Base-by-base conservation (phyloP, 352 stramenopile genomes). In the Phytophthora litchii region DNA sequence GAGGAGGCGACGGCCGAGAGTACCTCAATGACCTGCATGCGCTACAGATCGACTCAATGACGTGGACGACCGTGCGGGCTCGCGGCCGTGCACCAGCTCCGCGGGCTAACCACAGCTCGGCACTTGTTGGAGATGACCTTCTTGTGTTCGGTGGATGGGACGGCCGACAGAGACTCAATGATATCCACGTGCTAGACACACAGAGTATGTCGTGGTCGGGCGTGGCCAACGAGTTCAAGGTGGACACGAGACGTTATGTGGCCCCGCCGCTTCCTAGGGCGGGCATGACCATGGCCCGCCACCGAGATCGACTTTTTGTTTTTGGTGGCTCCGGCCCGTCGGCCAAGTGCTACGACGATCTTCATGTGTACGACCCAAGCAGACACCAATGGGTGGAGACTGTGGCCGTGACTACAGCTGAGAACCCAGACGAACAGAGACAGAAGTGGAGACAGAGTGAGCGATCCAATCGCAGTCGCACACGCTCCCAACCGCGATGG, bases 1-100 rank as follows among this genome's bases (percentile, higher is more conserved):
- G 95, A 20, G 94, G 95, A 34, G 94, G 95, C 20, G 94, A 98
- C 58, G 93, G 92, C 11, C 78, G 91, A 23, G 93, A 98, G 69
- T 99, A 98, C 69, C 71, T 98, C 3, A 98, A 98, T 59, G 95
- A 99, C 70, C 76, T 99, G 32, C 94, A 99, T 65, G 89, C 91
- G 16, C 74, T 98, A 4, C 65, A 97, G 56, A 81, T 97, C 1
- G 83, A 97, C 46, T 84, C 75, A 3, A 86, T 97, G 63, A 76
- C 78, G 44, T 98, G 96, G 96, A 69, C 78, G 9, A 78, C 67
- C 29, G 84, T 98, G 7, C 51, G 75, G 54, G 91, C 92, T 1
- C 81, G 63, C 13, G 96, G 96, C 16, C 61, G 68, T 3, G 70
- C 86, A 19, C 96, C 96, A 5, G 87, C 93, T 25, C 87, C 90